Evolutionary conservation across 352 stramenopile genomes (phyloP), one percentile per base, ranked within the genome.

Genomic region (Globisporangium middletonii): DNA sequence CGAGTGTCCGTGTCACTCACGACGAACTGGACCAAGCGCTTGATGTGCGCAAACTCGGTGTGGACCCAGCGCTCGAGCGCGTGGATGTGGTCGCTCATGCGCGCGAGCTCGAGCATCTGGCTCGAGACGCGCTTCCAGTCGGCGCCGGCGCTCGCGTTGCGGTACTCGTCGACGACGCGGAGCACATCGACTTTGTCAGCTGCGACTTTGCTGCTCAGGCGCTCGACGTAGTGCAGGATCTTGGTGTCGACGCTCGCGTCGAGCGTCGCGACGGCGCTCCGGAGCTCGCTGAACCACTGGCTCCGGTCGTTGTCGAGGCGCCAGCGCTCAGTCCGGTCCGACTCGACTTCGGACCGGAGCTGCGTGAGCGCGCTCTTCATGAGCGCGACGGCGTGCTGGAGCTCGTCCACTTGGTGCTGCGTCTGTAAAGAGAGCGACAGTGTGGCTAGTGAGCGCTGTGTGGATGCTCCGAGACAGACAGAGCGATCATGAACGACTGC

Each of bases 1-100:
- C 67, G 71, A 0, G 19, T 57, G 33, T 88, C 77, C 0, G 67
- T 65, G 18, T 86, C 75, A 0, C 53, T 38, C 28, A 65, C 51
- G 5, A 84, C 19, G 19, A 59, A 52, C 61, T 91, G 75, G 9
- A 82, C 64, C n/a, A 78, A 43, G 46, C 72, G 69, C 53, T 83
- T 86, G 50, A 83, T 70, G 27, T 79, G 62, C 3, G 53, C 49
- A 27, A 83, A 79, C 30, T 91, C 79, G 19, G 60, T 57, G 59
- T 79, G 63, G 26, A 85, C 37, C 72, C 78, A 86, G 30, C 75
- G 71, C 50, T 91, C 77, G 23, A 89, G 60, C 3, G 69, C 71
- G 0, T 77, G 53, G 26, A 91, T 57, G 50, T 89, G 77, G 52
- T 88, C 81, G 53, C 80, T 76, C 18, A 89, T 60, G 4, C 75